Base-by-base conservation (phyloP, 129 eudicot species). In the Lactuca sativa region DNA sequence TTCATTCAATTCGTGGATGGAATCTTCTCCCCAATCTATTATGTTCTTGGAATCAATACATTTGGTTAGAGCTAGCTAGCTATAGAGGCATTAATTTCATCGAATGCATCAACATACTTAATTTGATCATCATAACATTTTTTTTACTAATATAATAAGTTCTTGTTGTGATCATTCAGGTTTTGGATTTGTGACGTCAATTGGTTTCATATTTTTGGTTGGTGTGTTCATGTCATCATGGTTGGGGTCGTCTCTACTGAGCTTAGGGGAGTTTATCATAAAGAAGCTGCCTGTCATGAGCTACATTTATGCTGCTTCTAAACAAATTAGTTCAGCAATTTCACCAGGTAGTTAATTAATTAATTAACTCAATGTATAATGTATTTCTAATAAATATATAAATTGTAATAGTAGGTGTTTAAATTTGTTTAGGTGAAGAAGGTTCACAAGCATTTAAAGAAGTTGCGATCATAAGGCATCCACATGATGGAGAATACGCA, bases 191-290 rank as follows among this genome's bases (percentile, higher is more conserved):
- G 76, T 83, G 62, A 89, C 92, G 41, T 86, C 96, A 43, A 81
- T 89, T 59, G 69, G 68, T 56, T 89, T 89, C 84, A 89, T 89
- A 59, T 89, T 89, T 81, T 57, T 89, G 81, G 96, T 89, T 48
- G 96, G 96, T 38, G 85, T 89, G 60, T 83, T 83, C 80, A 86
- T 82, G 92, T 89, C 96, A 36, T 89, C 96, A 56, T 89, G 96
- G 96, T 67, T 89, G 73, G 96, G 96, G 47, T 53, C 92, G 25
- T 85, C 96, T 53, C 76, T 89, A 36, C 87, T 89, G 12, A 70
- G 67, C 36, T 71, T 89, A 70, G 96, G 96, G 64, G 96, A 89
- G 80, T 88, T 90, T 82, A 63, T 88, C 55, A 88, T 88, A 47
- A 86, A 83, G 71, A 85, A 81, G 68, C 73, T 89, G 88, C 96